These are phyloP conservation scores for Phytophthora niederhauseri DNA, from an alignment of 352 stramenopile genomes.

Conservation along the genomic window DNA sequence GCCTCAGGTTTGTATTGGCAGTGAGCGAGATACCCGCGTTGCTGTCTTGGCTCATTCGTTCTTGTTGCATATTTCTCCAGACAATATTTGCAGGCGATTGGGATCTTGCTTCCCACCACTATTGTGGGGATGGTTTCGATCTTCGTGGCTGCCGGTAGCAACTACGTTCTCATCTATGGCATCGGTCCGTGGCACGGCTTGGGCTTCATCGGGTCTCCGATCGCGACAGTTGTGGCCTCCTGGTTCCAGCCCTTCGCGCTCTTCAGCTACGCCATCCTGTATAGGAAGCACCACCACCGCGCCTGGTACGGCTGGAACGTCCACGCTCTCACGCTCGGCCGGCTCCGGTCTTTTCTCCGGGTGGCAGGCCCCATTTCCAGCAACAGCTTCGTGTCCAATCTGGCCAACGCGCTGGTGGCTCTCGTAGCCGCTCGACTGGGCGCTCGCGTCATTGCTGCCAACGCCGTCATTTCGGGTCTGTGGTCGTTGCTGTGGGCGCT, in stretches of 20 bases:
- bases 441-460: constrained; percentile 62
- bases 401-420: constrained; percentile 69
- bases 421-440: constrained; percentile 71
- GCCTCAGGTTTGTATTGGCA: constrained; percentile 45
- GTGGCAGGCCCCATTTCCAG: constrained; percentile 70
- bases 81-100: constrained; percentile 77
- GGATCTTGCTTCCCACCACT: constrained; percentile 68
- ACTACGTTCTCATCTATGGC: constrained; percentile 81
- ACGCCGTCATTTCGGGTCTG: constrained; percentile 72
- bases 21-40: background rate
- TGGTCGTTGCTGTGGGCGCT: constrained; percentile 76
- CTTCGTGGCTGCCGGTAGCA: constrained; percentile 54
- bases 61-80: constrained; percentile 20
- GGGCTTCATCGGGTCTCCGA: constrained; percentile 81
- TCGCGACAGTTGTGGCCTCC: constrained; percentile 76
- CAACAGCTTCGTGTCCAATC: constrained; percentile 80
- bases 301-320: constrained; percentile 70
- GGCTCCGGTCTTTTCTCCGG: constrained; percentile 49
- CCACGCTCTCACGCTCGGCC: constrained; percentile 45
- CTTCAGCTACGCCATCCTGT: constrained; percentile 62
- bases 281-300: constrained; percentile 58
- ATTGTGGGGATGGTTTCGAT: constrained; percentile 70
- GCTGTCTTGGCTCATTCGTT: constrained; percentile 10
- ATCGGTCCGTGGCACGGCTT: constrained; percentile 54
- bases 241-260: constrained; percentile 78